Evolutionary conservation across 2,329 filamentous ascomycete species (phyloP).

Genomic region (Alternaria sp.): DNA sequence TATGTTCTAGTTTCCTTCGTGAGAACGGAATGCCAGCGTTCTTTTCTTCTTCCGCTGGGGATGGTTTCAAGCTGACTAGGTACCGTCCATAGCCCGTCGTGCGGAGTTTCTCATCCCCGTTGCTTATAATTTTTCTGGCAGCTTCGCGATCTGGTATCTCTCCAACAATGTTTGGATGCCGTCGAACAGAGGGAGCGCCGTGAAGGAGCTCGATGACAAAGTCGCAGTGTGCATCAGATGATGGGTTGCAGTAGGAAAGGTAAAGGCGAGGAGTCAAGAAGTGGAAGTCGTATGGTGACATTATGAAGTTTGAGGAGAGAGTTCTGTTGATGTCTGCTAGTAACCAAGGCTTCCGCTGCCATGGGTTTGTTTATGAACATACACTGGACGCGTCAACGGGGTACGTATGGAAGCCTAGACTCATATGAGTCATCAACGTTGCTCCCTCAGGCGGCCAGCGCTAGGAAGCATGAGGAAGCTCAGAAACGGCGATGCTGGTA

Average conservation of each 20-base stretch:
- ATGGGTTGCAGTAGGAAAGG: conserved; percentile 28
- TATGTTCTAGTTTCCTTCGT: conserved; percentile 3
- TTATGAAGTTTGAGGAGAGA: not conserved
- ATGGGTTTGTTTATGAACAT: not conserved
- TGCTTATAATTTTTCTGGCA: conserved; percentile 20
- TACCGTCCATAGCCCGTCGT: conserved; percentile 40
- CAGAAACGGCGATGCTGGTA: not conserved
- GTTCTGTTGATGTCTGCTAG: not conserved
- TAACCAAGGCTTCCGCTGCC: not conserved
- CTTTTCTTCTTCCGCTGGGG: not conserved
- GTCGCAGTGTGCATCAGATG: conserved; percentile 24
- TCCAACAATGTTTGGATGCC: not conserved
- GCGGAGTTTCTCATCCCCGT: conserved; percentile 14
- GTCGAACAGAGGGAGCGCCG: conserved; percentile 3
- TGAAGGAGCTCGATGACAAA: conserved; percentile 18
- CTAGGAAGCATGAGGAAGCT: conserved; percentile 14
- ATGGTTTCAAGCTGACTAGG: conserved; percentile 31
- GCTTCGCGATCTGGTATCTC: conserved; percentile 7
- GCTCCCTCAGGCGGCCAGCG: conserved; percentile 1
- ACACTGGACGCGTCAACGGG: not conserved
- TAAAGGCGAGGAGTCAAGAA: conserved; percentile 61
- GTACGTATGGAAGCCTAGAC: not conserved
- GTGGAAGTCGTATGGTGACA: conserved; percentile 64
- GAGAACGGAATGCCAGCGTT: not conserved
- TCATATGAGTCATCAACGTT: conserved; percentile 6